Evolutionary conservation across 1,284 basidiomycete species (phyloP).

Genomic region (Cutaneotrichosporon sp.): DNA sequence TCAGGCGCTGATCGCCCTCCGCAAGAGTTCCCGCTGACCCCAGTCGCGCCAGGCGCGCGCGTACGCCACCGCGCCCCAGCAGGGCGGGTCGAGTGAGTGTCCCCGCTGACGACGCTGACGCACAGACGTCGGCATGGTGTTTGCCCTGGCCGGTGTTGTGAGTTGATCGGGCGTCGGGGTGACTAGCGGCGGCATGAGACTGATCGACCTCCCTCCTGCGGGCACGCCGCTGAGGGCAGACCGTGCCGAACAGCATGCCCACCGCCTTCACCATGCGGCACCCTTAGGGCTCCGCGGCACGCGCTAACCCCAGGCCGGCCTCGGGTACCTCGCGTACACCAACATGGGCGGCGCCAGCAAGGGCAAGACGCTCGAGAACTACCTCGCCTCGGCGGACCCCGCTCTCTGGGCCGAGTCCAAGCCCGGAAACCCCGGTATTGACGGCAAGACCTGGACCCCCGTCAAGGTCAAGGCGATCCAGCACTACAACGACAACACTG

Average conservation of each 20-base stretch:
- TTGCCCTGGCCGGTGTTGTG: slow-evolving; percentile 43
- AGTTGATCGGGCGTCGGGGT: slow-evolving; percentile 12
- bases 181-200: not conserved
- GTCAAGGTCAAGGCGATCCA: slow-evolving; percentile 79
- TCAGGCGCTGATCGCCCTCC: no score
- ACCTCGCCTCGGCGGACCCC: slow-evolving; percentile 2
- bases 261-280: not conserved
- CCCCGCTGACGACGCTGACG: not conserved
- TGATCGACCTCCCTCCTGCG: no score
- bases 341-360: slow-evolving; percentile 27
- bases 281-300: not conserved
- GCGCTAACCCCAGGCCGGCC: slow-evolving; percentile 28
- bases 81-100: slow-evolving; percentile 22
- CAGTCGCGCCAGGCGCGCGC: slow-evolving; percentile 13
- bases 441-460: slow-evolving; percentile 48
- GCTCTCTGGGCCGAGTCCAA: slow-evolving; percentile 9
- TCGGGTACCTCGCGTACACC: slow-evolving; percentile 47
- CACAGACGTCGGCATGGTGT: slow-evolving; percentile 38
- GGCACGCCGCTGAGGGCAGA: no score
- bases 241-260: no score
- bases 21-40: slow-evolving; percentile 5
- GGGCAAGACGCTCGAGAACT: slow-evolving; percentile 2
- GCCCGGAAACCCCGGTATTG: slow-evolving; percentile 26
- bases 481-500: slow-evolving; percentile 91
- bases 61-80: slow-evolving; percentile 15